phyloP scores from a whole-genome alignment of 164 flowering plant species.

The Vitis vinifera region ASM3070453v1 NC_081806.1:5582001-5582500 shows the following conservation, averaged over 20 bases:
- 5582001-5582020: slow-evolving; percentile 37
- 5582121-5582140: slow-evolving; percentile 71
- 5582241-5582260: neutral
- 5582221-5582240: slow-evolving; percentile 46
- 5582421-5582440: slow-evolving; percentile 67
- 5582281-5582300: neutral
- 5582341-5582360: slow-evolving; percentile 8
- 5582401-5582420: slow-evolving; percentile 70
- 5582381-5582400: slow-evolving; percentile 87
- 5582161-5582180: slow-evolving; percentile 75
- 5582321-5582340: slow-evolving; percentile 1
- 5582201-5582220: slow-evolving; percentile 82
- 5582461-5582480: too few relatives aligned
- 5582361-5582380: slow-evolving; percentile 92
- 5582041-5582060: neutral
- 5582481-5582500: too few relatives aligned
- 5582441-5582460: slow-evolving; percentile 6
- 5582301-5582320: neutral
- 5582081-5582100: slow-evolving; percentile 25
- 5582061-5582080: neutral
- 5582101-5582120: slow-evolving; percentile 98
- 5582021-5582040: neutral
- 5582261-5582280: neutral
- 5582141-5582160: slow-evolving; percentile 82
- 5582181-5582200: slow-evolving; percentile 76